phyloP scores from a whole-genome alignment of 2,329 filamentous ascomycete genomes.

The Fusarium odoratissimum region DNA sequence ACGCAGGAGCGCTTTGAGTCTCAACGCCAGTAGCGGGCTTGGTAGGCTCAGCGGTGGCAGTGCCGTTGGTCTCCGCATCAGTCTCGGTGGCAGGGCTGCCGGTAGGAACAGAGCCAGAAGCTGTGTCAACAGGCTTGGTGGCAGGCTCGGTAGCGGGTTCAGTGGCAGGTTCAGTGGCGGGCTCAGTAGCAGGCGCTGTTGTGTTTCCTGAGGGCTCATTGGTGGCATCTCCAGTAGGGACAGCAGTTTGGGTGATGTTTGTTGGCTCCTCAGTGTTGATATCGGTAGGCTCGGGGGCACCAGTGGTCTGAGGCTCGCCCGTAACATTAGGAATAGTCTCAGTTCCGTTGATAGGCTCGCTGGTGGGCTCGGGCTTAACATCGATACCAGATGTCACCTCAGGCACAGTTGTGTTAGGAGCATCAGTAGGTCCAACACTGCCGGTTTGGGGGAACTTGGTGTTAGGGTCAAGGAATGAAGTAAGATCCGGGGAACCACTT shows the following conservation, averaged over 20 bases:
- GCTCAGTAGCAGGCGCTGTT: constrained; percentile 26
- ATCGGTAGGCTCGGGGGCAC: constrained; percentile 4
- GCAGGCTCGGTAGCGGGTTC: constrained; percentile 18
- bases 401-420: constrained; percentile 21
- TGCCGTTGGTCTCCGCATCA: constrained; percentile 28
- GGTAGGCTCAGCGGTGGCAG: constrained; percentile 23
- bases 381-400: constrained; percentile 16
- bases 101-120: constrained; percentile 2
- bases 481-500: constrained; percentile 16
- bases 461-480: constrained; percentile 25
- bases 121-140: constrained; percentile 19
- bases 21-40: constrained; percentile 6
- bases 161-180: constrained; percentile 1
- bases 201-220: constrained; percentile 8
- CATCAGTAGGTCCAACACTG: constrained; percentile 11
- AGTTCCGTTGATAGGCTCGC: constrained; percentile 20
- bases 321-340: constrained; percentile 10
- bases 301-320: constrained; percentile 21
- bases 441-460: constrained; percentile 23
- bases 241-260: constrained; percentile 2
- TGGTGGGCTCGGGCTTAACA: constrained; percentile 19
- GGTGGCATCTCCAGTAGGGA: constrained; percentile 10
- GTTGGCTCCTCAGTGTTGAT: constrained; percentile 5
- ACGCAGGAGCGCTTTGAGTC: constrained; percentile 13
- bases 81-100: constrained; percentile 23